phyloP scores from a whole-genome alignment of 1,284 basidiomycete species.

The Pseudozyma hubeiensis region DNA sequence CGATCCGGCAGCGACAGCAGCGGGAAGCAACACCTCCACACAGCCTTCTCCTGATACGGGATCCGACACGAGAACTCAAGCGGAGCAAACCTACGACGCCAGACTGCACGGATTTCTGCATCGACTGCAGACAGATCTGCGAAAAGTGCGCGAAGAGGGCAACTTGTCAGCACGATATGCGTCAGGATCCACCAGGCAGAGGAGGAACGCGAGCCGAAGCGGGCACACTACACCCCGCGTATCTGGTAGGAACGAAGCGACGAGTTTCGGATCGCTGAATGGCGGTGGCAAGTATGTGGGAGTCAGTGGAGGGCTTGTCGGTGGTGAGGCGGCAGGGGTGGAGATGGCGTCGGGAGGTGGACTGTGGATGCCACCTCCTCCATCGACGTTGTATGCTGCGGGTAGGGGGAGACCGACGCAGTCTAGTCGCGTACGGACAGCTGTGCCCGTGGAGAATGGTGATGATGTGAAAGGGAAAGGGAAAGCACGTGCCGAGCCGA shows the following conservation, averaged over 20 bases:
- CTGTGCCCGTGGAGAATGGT: not conserved
- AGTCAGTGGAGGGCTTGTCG: not conserved
- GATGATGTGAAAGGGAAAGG: constrained; percentile 11
- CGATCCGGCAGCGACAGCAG: not conserved
- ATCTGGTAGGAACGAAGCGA: not conserved
- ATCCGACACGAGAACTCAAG: constrained; percentile 8
- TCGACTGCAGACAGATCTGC: constrained; percentile 45
- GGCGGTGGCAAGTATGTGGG: not conserved
- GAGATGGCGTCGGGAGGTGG: constrained; percentile 1
- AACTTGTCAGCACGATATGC: constrained; percentile 29
- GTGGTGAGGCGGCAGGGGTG: not conserved
- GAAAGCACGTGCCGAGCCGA: constrained; percentile 12
- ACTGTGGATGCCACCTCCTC: constrained; percentile 53
- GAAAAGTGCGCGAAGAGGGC: constrained; percentile 49
- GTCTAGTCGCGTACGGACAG: not conserved
- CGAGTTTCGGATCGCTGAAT: not conserved
- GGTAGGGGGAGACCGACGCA: constrained; percentile 1
- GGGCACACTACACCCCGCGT: constrained; percentile 23
- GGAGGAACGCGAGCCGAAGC: constrained; percentile 11
- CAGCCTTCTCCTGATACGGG: not conserved
- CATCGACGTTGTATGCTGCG: constrained; percentile 27
- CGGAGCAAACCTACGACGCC: constrained; percentile 21
- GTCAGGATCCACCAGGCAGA: constrained; percentile 3
- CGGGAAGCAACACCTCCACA: not conserved
- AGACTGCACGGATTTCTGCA: constrained; percentile 44